These are phyloP conservation scores for Didymella keratinophila DNA, from an alignment of 2,329 filamentous ascomycete genomes.

Conservation along the genomic window DNA sequence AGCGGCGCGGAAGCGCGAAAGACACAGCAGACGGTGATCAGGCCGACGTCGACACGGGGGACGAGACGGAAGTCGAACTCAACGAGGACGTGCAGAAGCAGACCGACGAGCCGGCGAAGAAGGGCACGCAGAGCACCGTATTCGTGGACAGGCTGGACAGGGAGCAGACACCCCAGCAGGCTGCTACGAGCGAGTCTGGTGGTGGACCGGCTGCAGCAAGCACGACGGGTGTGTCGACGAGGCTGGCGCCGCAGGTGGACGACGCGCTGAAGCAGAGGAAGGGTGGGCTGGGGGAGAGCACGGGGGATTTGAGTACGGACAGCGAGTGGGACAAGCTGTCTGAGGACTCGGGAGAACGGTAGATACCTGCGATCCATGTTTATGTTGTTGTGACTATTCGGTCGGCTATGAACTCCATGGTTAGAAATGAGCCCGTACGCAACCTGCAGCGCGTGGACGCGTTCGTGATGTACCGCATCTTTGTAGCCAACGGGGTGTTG, in stretches of 20 bases:
- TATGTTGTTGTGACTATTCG: slow-evolving; percentile 4
- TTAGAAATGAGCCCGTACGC: slow-evolving; percentile 13
- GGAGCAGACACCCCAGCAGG: slow-evolving; percentile 32
- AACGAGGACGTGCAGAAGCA: slow-evolving; percentile 40
- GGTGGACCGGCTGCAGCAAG: slow-evolving; percentile 25
- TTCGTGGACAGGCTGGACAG: slow-evolving; percentile 43
- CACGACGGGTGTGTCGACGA: slow-evolving; percentile 42
- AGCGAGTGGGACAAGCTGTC: slow-evolving; percentile 98
- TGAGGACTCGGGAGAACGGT: slow-evolving; percentile 52
- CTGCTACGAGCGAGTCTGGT: slow-evolving; percentile 22
- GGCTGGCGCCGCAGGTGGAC: slow-evolving; percentile 41
- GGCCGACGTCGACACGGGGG: slow-evolving; percentile 52
- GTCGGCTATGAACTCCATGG: slow-evolving; percentile 1
- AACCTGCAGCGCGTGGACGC: slow-evolving; percentile 22
- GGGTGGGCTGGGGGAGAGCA: slow-evolving; percentile 56
- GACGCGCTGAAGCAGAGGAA: slow-evolving; percentile 56
- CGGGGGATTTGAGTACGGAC: slow-evolving; percentile 76
- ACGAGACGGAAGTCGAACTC: slow-evolving; percentile 57
- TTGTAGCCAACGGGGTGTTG: not conserved
- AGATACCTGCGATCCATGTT: slow-evolving; percentile 22
- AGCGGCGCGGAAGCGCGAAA: slow-evolving; percentile 56
- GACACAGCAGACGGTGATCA: slow-evolving; percentile 38
- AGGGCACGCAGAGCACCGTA: slow-evolving; percentile 43
- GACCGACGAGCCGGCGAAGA: slow-evolving; percentile 24
- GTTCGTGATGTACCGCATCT: slow-evolving; percentile 2